phyloP scores from a whole-genome alignment of 2,329 filamentous ascomycete species.

The Penicillium crustosum region DNA sequence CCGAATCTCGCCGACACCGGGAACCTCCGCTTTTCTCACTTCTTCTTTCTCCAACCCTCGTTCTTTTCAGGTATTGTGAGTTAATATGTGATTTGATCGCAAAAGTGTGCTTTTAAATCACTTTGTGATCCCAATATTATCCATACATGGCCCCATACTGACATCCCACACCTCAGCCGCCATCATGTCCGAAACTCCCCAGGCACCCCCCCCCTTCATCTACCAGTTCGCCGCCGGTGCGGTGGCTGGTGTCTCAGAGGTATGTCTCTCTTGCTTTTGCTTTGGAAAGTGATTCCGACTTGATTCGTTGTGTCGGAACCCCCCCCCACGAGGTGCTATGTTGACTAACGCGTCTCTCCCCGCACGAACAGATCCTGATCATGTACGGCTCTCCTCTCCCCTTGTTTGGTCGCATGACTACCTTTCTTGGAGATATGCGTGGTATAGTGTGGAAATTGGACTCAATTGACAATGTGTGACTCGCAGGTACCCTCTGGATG shows the following conservation, averaged over 20 bases:
- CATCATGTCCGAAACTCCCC: conserved; percentile 59
- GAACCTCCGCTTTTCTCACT: conserved; percentile 5
- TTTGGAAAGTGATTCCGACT: background rate
- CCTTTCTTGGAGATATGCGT: background rate
- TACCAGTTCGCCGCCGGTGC: conserved; percentile 97
- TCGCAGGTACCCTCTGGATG: conserved; percentile 92
- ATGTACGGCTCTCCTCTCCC: conserved; percentile 23
- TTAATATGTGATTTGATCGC: background rate
- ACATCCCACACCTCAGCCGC: conserved; percentile 8
- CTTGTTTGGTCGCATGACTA: background rate
- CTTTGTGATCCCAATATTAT: background rate
- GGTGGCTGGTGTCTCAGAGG: conserved; percentile 96
- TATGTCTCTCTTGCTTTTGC: conserved; percentile 49
- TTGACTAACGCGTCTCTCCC: conserved; percentile 21
- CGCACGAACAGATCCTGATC: conserved; percentile 30
- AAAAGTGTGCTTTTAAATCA: background rate
- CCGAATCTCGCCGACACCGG: conserved; percentile 28
- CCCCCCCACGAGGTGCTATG: background rate
- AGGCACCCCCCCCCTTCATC: conserved; percentile 81
- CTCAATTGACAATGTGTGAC: conserved; percentile 12
- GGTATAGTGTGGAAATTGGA: background rate
- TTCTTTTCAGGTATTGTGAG: conserved; percentile 7
- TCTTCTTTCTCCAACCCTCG: conserved; percentile 5
- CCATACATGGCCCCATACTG: conserved; percentile 1
- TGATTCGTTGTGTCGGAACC: background rate